Evolutionary conservation across 2,329 filamentous ascomycete species (phyloP).

Genomic region (Sporothrix pallida): DNA sequence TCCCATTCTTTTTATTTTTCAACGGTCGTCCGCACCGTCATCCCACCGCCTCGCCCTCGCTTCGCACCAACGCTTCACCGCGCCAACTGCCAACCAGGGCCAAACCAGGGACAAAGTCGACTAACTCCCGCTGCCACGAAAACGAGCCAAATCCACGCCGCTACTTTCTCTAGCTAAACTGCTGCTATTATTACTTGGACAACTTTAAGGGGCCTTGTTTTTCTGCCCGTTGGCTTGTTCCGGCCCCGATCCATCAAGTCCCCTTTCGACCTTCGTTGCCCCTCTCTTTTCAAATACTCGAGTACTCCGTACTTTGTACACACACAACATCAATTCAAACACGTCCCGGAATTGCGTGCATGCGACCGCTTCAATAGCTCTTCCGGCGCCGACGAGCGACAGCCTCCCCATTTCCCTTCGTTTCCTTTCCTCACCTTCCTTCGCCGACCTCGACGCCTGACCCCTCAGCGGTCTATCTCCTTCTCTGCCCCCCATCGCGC

Average conservation of each 20-base stretch:
- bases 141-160: constrained; percentile 29
- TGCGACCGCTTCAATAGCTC: constrained; percentile 26
- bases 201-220: constrained; percentile 25
- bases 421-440: background rate
- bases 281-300: background rate
- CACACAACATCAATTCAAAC: background rate
- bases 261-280: background rate
- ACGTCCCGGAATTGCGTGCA: constrained; percentile 22
- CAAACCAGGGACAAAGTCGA: background rate
- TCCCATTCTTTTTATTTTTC: background rate
- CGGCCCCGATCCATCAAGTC: background rate
- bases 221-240: constrained; percentile 15
- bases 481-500: background rate
- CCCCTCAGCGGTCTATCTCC: no score
- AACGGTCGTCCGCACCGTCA: constrained; percentile 10
- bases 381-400: constrained; percentile 28
- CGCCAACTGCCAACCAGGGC: constrained; percentile 24
- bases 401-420: background rate
- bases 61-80: constrained; percentile 27
- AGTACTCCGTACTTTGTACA: background rate
- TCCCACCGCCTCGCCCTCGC: background rate
- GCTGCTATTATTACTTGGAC: background rate
- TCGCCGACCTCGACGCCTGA: no score
- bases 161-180: background rate
- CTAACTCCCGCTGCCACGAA: constrained; percentile 26